Percentiles rank a stretch among this genome's conserved stretches.
phyloP scores from a whole-genome alignment of 176 grass and related monocot genomes.

The Phoenix dactylifera region DNA sequence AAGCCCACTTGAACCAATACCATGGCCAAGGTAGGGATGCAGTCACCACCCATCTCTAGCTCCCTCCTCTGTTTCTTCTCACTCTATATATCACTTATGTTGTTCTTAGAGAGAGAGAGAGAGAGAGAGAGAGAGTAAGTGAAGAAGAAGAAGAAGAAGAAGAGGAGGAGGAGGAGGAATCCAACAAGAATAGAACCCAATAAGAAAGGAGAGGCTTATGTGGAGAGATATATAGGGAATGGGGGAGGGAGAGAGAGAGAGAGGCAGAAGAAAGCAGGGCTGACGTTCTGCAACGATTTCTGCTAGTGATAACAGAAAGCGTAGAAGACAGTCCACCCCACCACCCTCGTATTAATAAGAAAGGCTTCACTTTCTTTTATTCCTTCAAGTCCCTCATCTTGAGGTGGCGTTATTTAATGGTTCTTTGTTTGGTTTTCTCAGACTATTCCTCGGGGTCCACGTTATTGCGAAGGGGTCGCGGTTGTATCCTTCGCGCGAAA shows the following conservation, averaged over 20 bases:
- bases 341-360: no score
- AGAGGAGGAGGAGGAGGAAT: no score
- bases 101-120: not conserved
- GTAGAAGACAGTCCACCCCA: not conserved
- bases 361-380: no score
- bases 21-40: conserved; percentile 50
- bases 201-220: not conserved
- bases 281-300: conserved; percentile 28
- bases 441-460: no score
- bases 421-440: no score
- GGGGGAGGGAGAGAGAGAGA: not conserved
- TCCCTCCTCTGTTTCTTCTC: not conserved
- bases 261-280: conserved; percentile 5
- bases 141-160: no score
- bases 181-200: no score
- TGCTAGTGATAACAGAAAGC: conserved; percentile 25
- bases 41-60: conserved; percentile 1
- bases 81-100: not conserved
- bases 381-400: no score
- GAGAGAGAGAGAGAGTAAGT: not conserved
- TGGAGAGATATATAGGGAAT: not conserved
- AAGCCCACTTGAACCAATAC: conserved; percentile 72
- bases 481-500: no score
- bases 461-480: no score
- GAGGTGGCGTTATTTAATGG: no score